A percentile compares a stretch with the other conserved stretches of the same genome.
Evolutionary conservation across 2,329 filamentous ascomycete species (phyloP).

Genomic region (Diaporthe sp.): DNA sequence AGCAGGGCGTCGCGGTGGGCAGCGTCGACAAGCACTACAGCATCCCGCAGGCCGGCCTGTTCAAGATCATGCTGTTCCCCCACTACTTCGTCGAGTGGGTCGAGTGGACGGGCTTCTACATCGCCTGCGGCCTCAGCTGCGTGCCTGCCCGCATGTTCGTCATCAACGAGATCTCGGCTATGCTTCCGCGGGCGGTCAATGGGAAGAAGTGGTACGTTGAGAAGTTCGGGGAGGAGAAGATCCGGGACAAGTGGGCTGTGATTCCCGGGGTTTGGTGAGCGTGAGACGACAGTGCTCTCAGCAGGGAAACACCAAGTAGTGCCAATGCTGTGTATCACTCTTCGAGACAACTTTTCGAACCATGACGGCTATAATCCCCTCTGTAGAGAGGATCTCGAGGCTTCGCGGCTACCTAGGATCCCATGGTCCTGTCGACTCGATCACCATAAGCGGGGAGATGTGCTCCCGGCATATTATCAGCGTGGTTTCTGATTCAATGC

Average conservation of each 20-base stretch:
- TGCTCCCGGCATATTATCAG: not conserved
- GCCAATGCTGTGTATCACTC: not conserved
- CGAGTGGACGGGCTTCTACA: slow-evolving; percentile 92
- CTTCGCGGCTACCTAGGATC: not conserved
- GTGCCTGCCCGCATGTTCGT: slow-evolving; percentile 85
- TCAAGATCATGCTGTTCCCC: slow-evolving; percentile 86
- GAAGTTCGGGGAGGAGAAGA: slow-evolving; percentile 87
- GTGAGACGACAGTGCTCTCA: not conserved
- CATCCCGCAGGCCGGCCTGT: slow-evolving; percentile 86
- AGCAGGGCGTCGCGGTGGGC: slow-evolving; percentile 48
- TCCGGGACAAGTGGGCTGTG: slow-evolving; percentile 81
- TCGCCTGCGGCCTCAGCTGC: slow-evolving; percentile 77
- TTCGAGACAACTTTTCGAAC: not conserved
- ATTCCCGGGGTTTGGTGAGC: slow-evolving; percentile 63
- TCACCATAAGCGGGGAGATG: not conserved
- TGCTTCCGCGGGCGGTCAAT: slow-evolving; percentile 87
- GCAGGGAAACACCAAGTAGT: not conserved
- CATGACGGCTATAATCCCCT: not conserved
- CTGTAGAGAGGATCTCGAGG: not conserved
- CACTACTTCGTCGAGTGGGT: slow-evolving; percentile 98
- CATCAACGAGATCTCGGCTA: slow-evolving; percentile 88
- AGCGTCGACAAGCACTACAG: slow-evolving; percentile 86
- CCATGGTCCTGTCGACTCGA: not conserved
- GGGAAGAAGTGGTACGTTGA: slow-evolving; percentile 89
- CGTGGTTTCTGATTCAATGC: not conserved